Base-by-base conservation (phyloP, 2,329 filamentous ascomycete genomes). In the Scorias spongiosa region DNA sequence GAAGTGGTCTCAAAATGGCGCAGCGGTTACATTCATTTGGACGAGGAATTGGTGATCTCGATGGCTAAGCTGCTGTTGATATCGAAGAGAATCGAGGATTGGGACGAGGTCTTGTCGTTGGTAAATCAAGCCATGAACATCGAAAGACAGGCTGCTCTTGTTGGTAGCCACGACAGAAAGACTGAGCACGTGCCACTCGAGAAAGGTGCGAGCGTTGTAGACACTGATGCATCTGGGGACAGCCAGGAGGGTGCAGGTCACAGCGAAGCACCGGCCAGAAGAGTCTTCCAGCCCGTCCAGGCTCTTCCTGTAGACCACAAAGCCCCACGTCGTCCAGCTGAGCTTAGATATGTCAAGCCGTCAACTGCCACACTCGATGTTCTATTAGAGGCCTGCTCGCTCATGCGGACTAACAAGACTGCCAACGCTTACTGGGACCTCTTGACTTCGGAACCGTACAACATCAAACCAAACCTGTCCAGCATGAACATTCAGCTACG, bases 111-210 rank as follows among this genome's bases (percentile, higher is more conserved):
- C 2, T 71, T 94, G 17, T 75, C 75, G 34, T 67, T 95, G 15
- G 63, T 93, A n/a, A 73, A 86, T 51, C 80, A 94, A 62, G 84
- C 86, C 1, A 88, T 89, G 77, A 74, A 76, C 40, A 73, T 94
- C 37, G 76, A 80, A 29, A 74, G 76, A 66, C 51, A 68, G 61
- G 52, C 69, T 51, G 55, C 62, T 51, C 59, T 57, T 40, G 42
- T 67, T 12, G 51, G 61, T 40, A 54, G 47, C 40, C 29, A 50
- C 10, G 50, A 53, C 10, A 50, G 60, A 9, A 46, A 52, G 14
- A 51, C 44, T 5, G 47, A 49, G n/a, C 57, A 60, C 44, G 50
- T 62, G 4, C 57, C 54, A 14, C 44, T 44, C n/a, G 26, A 43
- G 20, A 12, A 42, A 14, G 14, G 32, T 37, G 42, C 29, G 10